These are phyloP conservation scores for Desmodesmus armatus DNA, from an alignment of 139 green algal genomes.

Conservation along the genomic window DNA sequence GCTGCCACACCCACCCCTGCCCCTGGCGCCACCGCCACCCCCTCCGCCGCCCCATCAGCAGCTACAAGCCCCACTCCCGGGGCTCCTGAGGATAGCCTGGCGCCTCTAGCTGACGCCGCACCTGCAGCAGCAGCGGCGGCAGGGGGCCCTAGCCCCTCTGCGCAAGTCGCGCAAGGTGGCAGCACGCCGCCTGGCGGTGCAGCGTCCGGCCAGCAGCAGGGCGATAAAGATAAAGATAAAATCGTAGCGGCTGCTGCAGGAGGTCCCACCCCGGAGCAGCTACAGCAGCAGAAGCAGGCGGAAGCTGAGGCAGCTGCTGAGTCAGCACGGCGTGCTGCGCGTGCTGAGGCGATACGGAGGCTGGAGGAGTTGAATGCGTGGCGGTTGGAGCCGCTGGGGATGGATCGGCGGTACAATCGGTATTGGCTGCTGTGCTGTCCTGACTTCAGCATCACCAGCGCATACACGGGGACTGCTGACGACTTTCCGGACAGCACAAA, in stretches of 20 bases:
- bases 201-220: slow-evolving; percentile 32
- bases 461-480: neutral
- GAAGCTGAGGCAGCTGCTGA: slow-evolving; percentile 37
- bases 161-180: neutral
- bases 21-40: neutral
- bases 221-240: no score
- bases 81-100: neutral
- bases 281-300: slow-evolving; percentile 23
- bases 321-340: slow-evolving; percentile 18
- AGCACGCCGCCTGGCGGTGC: neutral
- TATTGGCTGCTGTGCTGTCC: slow-evolving; percentile 18
- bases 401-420: slow-evolving; percentile 83
- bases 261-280: neutral
- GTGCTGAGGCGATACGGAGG: slow-evolving; percentile 39
- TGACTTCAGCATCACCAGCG: slow-evolving; percentile 3
- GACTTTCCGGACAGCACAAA: no score
- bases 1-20: neutral
- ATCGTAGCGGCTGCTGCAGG: neutral
- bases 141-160: neutral
- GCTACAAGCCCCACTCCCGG: neutral
- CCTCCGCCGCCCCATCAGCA: neutral
- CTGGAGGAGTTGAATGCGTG: slow-evolving; percentile 59
- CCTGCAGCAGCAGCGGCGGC: slow-evolving; percentile 7
- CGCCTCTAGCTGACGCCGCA: neutral
- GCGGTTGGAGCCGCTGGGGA: slow-evolving; percentile 74